Evolutionary conservation across 2,329 filamentous ascomycete species (phyloP), one percentile per base, ranked within the genome.

Genomic region (Zymoseptoria passerinii): DNA sequence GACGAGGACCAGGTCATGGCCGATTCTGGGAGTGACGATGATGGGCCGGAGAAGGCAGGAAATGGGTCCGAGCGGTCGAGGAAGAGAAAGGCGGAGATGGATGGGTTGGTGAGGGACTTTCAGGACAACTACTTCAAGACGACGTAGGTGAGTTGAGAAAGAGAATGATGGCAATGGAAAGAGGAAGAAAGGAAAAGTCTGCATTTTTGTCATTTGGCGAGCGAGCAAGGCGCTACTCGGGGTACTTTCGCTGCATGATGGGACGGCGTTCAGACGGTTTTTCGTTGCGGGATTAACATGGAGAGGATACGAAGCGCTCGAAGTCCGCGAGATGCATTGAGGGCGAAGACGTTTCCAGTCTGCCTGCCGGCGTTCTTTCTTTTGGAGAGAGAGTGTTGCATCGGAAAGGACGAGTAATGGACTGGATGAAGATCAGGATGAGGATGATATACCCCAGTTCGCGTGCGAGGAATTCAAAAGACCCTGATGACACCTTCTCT

Each of bases 51-150:
- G 28, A 56, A 28, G n/a, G 23, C 13, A 52, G 27, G 27, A 50
- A 58, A 29, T 27, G 48, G 18, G n/a, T 27, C 19, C 18, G 56
- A 52, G 50, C 10, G 3, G 23, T 54, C 58, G 54, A 61, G 53
- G 54, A 65, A 64, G 57, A 64, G 63, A 52, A 64, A 64, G 55
- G 62, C 62, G 8, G 57, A 61, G 40, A 44, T 44, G 35, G 35
- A 44, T 44, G 35, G 35, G 13, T 44, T 44, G 35, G 35, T 44
- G 35, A 44, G 13, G 4, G 35, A 44, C 16, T 44, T 44, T 13
- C 35, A 44, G 35, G 13, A 44, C 13, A 16, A 44, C n/a, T 44
- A 44, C 35, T 44, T 44, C 13, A 44, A 44, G 13, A 16, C 35
- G 23, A 23, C 35, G 1, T n/a, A 13, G n/a, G 7, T 44, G 5